Percentiles rank a stretch among this genome's conserved stretches.
Evolutionary conservation across 768 basidiomycete genomes (phyloP).

Genomic region (Pulveroboletus sp.): DNA sequence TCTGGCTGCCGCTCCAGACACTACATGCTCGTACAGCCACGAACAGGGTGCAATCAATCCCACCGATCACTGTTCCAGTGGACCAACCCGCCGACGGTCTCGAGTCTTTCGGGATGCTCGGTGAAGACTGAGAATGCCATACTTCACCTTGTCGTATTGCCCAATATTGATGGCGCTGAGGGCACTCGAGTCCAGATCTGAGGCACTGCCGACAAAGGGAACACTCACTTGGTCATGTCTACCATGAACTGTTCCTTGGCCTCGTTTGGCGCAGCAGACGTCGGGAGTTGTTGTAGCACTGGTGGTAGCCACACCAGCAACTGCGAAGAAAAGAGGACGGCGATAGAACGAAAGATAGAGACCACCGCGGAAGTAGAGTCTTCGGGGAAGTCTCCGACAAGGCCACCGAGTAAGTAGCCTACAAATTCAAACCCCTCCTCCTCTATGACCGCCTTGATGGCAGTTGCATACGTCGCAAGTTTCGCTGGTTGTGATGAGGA

Average conservation of each 20-base stretch:
- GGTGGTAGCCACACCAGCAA: slow-evolving; percentile 68
- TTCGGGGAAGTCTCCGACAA: slow-evolving; percentile 86
- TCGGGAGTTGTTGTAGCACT: slow-evolving; percentile 67
- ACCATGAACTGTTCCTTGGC: slow-evolving; percentile 69
- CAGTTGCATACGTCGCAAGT: slow-evolving; percentile 54
- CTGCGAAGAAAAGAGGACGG: slow-evolving; percentile 62
- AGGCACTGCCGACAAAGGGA: background rate
- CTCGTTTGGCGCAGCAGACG: slow-evolving; percentile 51
- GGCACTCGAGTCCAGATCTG: background rate
- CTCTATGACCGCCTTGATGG: slow-evolving; percentile 57
- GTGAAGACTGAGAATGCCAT: slow-evolving; percentile 65
- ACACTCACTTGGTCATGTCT: slow-evolving; percentile 68
- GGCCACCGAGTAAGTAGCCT: slow-evolving; percentile 64
- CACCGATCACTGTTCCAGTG: slow-evolving; percentile 25
- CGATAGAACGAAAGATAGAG: slow-evolving; percentile 69
- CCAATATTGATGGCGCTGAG: slow-evolving; percentile 57
- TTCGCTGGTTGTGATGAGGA: slow-evolving; percentile 50
- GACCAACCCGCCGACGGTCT: slow-evolving; percentile 47
- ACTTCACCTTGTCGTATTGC: slow-evolving; percentile 79
- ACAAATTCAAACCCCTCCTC: slow-evolving; percentile 73
- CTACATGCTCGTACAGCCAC: slow-evolving; percentile 9
- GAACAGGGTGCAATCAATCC: background rate
- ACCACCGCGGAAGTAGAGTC: slow-evolving; percentile 72
- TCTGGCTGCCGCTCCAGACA: slow-evolving; percentile 12
- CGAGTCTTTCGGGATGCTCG: slow-evolving; percentile 71